Evolutionary conservation across 2,329 filamentous ascomycete genomes (phyloP).

Genomic region (Xylaria sp.): DNA sequence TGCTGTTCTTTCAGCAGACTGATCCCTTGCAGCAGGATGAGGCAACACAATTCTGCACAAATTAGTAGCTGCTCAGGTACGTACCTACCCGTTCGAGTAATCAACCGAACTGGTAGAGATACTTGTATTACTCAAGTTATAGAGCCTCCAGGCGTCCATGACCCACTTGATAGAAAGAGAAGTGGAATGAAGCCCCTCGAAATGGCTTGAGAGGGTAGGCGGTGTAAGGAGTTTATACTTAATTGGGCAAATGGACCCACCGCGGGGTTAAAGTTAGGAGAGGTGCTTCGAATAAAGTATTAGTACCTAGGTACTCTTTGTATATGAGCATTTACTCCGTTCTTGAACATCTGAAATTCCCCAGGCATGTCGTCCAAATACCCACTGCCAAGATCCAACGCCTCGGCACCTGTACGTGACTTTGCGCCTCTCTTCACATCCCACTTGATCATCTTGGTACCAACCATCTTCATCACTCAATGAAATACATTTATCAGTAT

Average conservation of each 20-base stretch:
- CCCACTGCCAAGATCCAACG: constrained; percentile 27
- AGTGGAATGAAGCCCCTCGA: background rate
- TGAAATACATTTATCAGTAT: background rate
- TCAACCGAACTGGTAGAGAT: background rate
- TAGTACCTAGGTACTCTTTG: background rate
- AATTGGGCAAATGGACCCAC: constrained; percentile 13
- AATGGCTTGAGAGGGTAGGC: constrained; percentile 12
- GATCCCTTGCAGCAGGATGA: background rate
- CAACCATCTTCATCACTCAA: background rate
- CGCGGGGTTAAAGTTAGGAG: constrained; percentile 20
- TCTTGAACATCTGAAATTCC: too few species aligned
- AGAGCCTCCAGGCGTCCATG: background rate
- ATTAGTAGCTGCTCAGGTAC: background rate
- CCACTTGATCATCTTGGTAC: constrained; percentile 12
- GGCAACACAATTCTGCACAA: background rate
- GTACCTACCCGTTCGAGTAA: too few species aligned
- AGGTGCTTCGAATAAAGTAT: background rate
- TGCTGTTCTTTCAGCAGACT: background rate
- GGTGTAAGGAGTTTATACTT: background rate
- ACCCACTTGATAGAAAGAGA: background rate
- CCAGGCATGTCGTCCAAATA: background rate
- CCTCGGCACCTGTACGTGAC: constrained; percentile 31
- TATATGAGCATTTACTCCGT: background rate
- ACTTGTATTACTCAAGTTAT: background rate
- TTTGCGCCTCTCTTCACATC: constrained; percentile 21